Percentiles rank a stretch among this genome's conserved stretches.
These are phyloP conservation scores for Mycosphaerelloides madeirae DNA, from an alignment of 2,329 filamentous ascomycete genomes.

Conservation along the genomic window DNA sequence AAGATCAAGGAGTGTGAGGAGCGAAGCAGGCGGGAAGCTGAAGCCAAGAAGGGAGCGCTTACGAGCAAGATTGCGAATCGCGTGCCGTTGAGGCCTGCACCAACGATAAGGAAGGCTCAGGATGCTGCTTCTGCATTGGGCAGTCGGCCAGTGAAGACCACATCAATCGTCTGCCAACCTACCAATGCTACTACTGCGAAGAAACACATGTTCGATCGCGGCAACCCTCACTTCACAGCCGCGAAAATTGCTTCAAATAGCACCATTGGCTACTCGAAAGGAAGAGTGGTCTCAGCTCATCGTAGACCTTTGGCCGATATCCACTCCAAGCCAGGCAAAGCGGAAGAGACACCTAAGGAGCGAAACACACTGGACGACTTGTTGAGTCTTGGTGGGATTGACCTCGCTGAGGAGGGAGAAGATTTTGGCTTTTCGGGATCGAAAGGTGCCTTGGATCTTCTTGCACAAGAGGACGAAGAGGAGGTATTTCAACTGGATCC, in stretches of 20 bases:
- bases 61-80: slow-evolving; percentile 9
- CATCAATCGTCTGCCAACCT: slow-evolving; percentile 35
- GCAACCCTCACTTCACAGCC: slow-evolving; percentile 52
- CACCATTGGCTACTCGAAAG: slow-evolving; percentile 81
- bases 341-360: slow-evolving; percentile 7
- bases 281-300: slow-evolving; percentile 52
- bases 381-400: slow-evolving; percentile 19
- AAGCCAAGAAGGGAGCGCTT: slow-evolving; percentile 15
- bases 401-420: slow-evolving; percentile 17
- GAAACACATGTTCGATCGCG: slow-evolving; percentile 17
- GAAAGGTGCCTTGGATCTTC: slow-evolving; percentile 2
- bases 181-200: slow-evolving; percentile 25
- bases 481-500: slow-evolving; percentile 24
- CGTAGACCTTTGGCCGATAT: slow-evolving; percentile 24
- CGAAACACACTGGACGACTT: slow-evolving; percentile 22
- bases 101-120: slow-evolving; percentile 53
- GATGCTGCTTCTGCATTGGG: slow-evolving; percentile 43
- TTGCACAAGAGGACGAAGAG: slow-evolving; percentile 14
- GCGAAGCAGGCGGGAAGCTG: slow-evolving; percentile 21
- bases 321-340: slow-evolving; percentile 13
- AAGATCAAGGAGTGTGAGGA: slow-evolving; percentile 34
- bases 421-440: slow-evolving; percentile 5
- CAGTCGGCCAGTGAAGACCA: slow-evolving; percentile 28
- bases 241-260: slow-evolving; percentile 68
- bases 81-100: slow-evolving; percentile 24